Percentiles rank a stretch among this genome's conserved stretches.
These are phyloP conservation scores for Apophysomyces variabilis DNA, from an alignment of 371 early-diverging fungal species.

Conservation along the genomic window DNA sequence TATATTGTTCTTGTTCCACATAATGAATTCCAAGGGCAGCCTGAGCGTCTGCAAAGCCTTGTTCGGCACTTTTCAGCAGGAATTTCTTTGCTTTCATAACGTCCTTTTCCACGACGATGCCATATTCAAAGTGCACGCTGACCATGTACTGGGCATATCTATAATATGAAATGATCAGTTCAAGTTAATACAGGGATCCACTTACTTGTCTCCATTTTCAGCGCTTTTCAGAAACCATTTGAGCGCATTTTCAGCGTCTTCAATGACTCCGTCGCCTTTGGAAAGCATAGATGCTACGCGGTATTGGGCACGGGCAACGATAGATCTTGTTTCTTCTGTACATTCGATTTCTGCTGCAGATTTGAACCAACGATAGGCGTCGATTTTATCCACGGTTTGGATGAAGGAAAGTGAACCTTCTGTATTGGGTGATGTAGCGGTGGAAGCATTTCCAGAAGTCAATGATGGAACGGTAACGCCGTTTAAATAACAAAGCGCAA, in stretches of 20 bases:
- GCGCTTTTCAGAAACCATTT: constrained; percentile 41
- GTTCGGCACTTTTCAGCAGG: constrained; percentile 41
- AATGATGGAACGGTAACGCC: constrained; percentile 8
- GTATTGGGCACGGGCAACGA: constrained; percentile 32
- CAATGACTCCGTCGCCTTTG: constrained; percentile 44
- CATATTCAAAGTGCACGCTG: constrained; percentile 51
- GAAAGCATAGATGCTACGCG: constrained; percentile 44
- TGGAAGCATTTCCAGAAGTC: neutral
- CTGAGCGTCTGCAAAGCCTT: constrained; percentile 50
- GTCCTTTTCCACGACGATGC: constrained; percentile 37
- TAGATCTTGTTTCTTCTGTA: neutral
- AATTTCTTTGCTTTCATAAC: constrained; percentile 35
- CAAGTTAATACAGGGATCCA: neutral
- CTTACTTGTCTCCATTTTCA: constrained; percentile 46
- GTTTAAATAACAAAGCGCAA: constrained; percentile 26
- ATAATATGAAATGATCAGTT: neutral
- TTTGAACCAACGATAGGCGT: constrained; percentile 28
- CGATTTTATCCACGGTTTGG: constrained; percentile 13
- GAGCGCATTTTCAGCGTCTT: constrained; percentile 36
- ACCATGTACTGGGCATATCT: constrained; percentile 55
- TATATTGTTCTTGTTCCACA: constrained; percentile 30
- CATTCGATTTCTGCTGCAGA: constrained; percentile 16
- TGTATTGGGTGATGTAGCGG: neutral
- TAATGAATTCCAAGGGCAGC: constrained; percentile 49
- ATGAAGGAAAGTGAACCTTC: neutral